These are phyloP conservation scores for Penicillium sp. DNA, from an alignment of 2,329 filamentous ascomycete species.

Conservation along the genomic window DNA sequence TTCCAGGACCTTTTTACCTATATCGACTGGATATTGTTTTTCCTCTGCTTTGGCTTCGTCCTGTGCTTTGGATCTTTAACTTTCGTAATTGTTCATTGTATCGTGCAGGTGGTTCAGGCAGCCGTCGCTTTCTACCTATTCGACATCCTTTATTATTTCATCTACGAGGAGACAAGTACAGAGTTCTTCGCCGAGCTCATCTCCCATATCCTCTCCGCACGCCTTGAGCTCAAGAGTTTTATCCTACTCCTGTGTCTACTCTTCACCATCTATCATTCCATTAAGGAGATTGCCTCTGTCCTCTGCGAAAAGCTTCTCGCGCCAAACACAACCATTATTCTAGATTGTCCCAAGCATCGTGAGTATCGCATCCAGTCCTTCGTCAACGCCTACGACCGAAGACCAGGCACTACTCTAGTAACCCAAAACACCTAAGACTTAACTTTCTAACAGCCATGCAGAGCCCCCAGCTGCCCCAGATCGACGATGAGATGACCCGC, in stretches of 20 bases:
- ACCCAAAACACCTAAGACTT: neutral
- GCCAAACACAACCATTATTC: neutral
- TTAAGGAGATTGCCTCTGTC: neutral
- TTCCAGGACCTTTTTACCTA: neutral
- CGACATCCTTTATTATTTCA: neutral
- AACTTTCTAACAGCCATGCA: neutral
- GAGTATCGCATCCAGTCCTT: conserved; percentile 5
- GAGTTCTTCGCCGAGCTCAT: neutral
- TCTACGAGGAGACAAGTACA: neutral
- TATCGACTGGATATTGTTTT: neutral
- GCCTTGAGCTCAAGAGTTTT: neutral
- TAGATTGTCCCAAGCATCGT: neutral
- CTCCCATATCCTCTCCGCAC: neutral
- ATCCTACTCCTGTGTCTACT: neutral
- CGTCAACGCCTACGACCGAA: neutral
- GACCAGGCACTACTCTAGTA: neutral
- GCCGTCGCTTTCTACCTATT: neutral
- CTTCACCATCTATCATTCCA: neutral
- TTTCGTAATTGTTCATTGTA: neutral
- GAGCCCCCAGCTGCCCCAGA: neutral
- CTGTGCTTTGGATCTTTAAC: neutral
- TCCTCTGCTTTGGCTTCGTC: neutral
- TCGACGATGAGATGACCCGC: neutral
- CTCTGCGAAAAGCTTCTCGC: neutral
- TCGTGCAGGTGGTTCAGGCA: neutral